Conservation (phyloP, 1,284 basidiomycete genomes). For the Papiliotrema flavescens region DNA sequence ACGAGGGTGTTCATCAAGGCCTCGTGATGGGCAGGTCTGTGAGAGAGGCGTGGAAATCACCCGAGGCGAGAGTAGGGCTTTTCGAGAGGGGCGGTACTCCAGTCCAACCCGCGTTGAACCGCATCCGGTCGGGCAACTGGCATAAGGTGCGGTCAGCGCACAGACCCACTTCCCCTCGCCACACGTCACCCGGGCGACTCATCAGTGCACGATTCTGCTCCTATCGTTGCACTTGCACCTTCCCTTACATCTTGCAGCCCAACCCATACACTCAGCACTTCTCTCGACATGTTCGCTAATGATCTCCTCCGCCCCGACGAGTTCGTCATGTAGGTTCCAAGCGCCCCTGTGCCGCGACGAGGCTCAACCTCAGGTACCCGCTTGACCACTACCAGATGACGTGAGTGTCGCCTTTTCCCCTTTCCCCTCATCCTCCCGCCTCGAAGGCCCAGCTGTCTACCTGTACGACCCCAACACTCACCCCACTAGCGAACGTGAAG, state of each 20-base stretch:
- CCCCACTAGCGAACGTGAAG: constrained; percentile 57
- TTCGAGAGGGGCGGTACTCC: too few relatives aligned
- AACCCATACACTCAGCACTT: neutral
- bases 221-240: too few relatives aligned
- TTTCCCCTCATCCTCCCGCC: neutral
- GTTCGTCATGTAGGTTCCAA: neutral
- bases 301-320: neutral
- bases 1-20: neutral
- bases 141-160: neutral
- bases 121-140: too few relatives aligned
- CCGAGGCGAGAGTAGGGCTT: too few relatives aligned
- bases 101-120: too few relatives aligned
- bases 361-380: constrained; percentile 7
- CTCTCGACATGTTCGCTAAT: neutral
- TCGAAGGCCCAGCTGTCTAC: too few relatives aligned
- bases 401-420: constrained; percentile 2
- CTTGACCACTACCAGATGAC: constrained; percentile 10
- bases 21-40: neutral
- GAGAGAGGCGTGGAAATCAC: too few relatives aligned
- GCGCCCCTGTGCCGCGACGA: neutral
- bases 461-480: neutral
- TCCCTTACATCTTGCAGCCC: neutral
- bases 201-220: too few relatives aligned
- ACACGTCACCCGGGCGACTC: too few relatives aligned
- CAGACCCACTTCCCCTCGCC: too few relatives aligned